Conservation (phyloP, 768 basidiomycete genomes). For the Boletus tylopilopsis region DNA sequence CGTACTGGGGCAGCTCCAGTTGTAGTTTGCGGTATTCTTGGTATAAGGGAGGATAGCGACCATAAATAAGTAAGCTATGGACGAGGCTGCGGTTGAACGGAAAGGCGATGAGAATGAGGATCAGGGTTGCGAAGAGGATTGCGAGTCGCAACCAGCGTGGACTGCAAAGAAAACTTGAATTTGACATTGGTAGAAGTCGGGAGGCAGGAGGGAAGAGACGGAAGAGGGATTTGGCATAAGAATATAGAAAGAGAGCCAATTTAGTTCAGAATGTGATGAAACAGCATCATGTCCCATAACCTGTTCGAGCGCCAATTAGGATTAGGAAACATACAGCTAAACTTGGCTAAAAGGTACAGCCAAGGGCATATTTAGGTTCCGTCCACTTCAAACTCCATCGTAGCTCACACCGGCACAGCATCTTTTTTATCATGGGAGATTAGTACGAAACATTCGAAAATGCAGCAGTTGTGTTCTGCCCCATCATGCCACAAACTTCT, state of each 20-base stretch:
- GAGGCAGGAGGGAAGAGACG: neutral
- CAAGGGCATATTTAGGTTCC: too few species aligned
- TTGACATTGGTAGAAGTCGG: constrained; percentile 2
- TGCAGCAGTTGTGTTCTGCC: too few species aligned
- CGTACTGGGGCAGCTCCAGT: constrained; percentile 38
- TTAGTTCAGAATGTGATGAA: neutral
- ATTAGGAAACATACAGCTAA: too few species aligned
- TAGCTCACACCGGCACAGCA: too few species aligned
- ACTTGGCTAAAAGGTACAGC: too few species aligned
- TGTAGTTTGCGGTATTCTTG: constrained; percentile 35
- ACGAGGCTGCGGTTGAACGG: constrained; percentile 23
- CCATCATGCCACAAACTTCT: too few species aligned
- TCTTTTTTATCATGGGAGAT: too few species aligned
- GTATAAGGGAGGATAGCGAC: constrained; percentile 39
- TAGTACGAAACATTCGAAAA: too few species aligned
- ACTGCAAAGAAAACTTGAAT: neutral
- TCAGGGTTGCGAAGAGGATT: constrained; percentile 4
- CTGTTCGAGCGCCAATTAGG: too few species aligned
- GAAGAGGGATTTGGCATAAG: too few species aligned
- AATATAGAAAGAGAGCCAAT: too few species aligned
- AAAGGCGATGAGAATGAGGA: constrained; percentile 15
- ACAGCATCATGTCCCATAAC: neutral
- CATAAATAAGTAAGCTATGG: constrained; percentile 8
- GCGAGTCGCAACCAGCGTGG: constrained; percentile 4
- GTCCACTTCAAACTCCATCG: too few species aligned